Conservation (phyloP, 2,329 filamentous ascomycete species). For the Fusarium sp. region DNA sequence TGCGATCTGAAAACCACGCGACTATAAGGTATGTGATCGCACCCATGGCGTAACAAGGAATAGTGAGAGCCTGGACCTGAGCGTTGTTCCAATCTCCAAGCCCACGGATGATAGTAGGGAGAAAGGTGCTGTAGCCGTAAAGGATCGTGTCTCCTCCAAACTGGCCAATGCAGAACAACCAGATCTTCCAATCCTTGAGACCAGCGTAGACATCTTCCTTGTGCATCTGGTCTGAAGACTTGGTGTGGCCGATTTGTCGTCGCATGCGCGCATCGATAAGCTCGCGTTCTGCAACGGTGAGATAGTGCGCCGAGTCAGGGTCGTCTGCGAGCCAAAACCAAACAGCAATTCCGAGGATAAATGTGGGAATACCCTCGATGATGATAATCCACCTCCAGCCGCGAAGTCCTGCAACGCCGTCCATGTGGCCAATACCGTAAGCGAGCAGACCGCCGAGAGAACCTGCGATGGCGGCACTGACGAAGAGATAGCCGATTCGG, state of each 20-base stretch:
- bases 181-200: slow-evolving; percentile 72
- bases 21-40: slow-evolving; percentile 70
- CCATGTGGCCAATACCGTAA: slow-evolving; percentile 54
- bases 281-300: slow-evolving; percentile 64
- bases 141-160: slow-evolving; percentile 75
- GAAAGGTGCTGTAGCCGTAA: slow-evolving; percentile 72
- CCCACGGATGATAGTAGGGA: slow-evolving; percentile 75
- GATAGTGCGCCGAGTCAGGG: slow-evolving; percentile 66
- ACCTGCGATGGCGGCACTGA: slow-evolving; percentile 45
- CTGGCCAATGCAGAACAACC: slow-evolving; percentile 69
- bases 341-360: slow-evolving; percentile 47
- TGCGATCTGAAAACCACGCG: slow-evolving; percentile 70
- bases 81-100: slow-evolving; percentile 61
- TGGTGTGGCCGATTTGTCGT: slow-evolving; percentile 49
- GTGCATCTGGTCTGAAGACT: slow-evolving; percentile 49
- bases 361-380: slow-evolving; percentile 58
- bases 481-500: slow-evolving; percentile 47
- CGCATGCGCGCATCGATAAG: slow-evolving; percentile 50
- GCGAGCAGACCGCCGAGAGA: slow-evolving; percentile 49
- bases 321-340: slow-evolving; percentile 51
- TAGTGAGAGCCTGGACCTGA: slow-evolving; percentile 73
- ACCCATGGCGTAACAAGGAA: slow-evolving; percentile 74
- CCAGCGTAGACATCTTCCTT: slow-evolving; percentile 70
- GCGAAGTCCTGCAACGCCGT: slow-evolving; percentile 37
- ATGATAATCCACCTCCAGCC: slow-evolving; percentile 73